Percentiles rank a stretch among this genome's conserved stretches.
Conservation (phyloP, 371 early-diverging fungal species). For the Mortierella sp. region DNA sequence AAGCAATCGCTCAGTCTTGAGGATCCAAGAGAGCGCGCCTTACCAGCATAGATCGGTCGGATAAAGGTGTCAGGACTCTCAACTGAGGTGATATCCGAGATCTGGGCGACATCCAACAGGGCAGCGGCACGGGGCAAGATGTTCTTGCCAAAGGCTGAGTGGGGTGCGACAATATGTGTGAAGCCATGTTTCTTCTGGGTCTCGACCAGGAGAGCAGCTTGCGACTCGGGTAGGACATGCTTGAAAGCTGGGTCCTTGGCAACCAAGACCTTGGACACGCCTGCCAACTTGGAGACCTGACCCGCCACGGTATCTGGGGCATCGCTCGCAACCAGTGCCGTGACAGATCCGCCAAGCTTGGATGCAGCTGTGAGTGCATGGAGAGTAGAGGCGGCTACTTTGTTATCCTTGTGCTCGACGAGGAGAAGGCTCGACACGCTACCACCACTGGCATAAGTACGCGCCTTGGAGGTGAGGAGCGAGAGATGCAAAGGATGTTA, state of each 20-base stretch:
- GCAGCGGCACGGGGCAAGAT: constrained; percentile 95
- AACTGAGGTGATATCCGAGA: constrained; percentile 90
- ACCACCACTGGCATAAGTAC: constrained; percentile 68
- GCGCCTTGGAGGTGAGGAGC: constrained; percentile 29
- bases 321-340: constrained; percentile 90
- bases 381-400: constrained; percentile 78
- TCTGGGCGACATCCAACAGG: constrained; percentile 87
- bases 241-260: constrained; percentile 84
- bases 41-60: constrained; percentile 92
- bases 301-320: constrained; percentile 80
- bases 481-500: too few relatives aligned
- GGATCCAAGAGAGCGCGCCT: background rate
- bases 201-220: constrained; percentile 81
- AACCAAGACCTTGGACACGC: constrained; percentile 87
- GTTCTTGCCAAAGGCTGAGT: constrained; percentile 94
- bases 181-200: constrained; percentile 78
- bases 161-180: constrained; percentile 89
- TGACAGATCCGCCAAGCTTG: constrained; percentile 80
- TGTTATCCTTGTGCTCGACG: constrained; percentile 89
- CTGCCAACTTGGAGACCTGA: constrained; percentile 73
- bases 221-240: constrained; percentile 84
- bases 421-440: constrained; percentile 82
- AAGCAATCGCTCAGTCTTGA: background rate
- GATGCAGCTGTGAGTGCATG: constrained; percentile 92
- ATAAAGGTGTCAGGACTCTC: constrained; percentile 90